phyloP scores from a whole-genome alignment of 352 stramenopile genomes.

The Thalassiosira livingstoniorum region DNA sequence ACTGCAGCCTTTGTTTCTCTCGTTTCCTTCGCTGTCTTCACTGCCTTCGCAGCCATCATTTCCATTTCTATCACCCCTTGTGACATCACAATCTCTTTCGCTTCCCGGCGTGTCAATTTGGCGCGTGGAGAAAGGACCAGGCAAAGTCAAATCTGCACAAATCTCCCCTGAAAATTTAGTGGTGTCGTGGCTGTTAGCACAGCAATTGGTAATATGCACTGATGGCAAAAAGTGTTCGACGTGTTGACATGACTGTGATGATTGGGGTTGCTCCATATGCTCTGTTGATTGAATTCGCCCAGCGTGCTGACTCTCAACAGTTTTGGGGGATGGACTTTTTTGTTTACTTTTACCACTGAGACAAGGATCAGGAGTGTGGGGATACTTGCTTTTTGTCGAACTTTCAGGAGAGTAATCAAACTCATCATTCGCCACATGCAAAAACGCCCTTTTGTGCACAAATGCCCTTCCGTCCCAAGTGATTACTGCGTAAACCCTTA shows the following conservation, averaged over 20 bases:
- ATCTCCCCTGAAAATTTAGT: constrained; percentile 82
- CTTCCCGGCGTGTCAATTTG: neutral
- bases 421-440: constrained; percentile 83
- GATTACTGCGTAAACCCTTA: constrained; percentile 76
- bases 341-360: neutral
- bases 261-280: neutral
- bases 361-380: no score
- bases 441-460: constrained; percentile 74
- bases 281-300: neutral
- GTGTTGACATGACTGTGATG: no score
- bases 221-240: constrained; percentile 53
- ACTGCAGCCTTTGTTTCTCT: neutral
- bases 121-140: neutral
- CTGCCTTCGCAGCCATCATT: neutral
- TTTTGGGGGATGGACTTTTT: no score
- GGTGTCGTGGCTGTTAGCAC: constrained; percentile 78
- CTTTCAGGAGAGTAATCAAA: constrained; percentile 49
- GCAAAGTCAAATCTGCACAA: constrained; percentile 68
- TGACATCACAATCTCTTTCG: no score
- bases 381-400: neutral
- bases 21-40: neutral
- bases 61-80: neutral
- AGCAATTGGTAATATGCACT: constrained; percentile 86
- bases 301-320: neutral
- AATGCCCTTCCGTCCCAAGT: constrained; percentile 69